Evolutionary conservation across 306 rosid genomes (phyloP), one percentile per base, ranked within the genome.

Genomic region (Gleditsia sinensis): DNA sequence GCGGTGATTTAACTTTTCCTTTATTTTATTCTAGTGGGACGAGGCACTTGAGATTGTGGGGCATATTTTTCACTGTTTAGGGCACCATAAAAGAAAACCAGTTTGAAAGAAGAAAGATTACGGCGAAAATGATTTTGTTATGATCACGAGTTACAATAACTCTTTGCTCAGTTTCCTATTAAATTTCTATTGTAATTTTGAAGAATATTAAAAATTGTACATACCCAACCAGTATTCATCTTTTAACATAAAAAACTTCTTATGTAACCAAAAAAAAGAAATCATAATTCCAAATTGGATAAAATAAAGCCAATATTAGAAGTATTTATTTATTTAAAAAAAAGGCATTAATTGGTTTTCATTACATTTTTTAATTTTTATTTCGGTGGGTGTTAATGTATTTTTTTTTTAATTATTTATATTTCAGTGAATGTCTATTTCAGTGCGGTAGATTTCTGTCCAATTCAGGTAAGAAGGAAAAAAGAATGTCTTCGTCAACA

Each of bases 101-200:
- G 10, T 53, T 75, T 33, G n/a, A n/a, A 0, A 24, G 42, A 25
- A 51, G 42, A 65, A 40, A 65, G 40, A 10, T 51, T 39, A 7
- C 20, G 28, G 58, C 28, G 45, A 53, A 34, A 66, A 75, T 75
- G 49, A 75, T 75, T 53, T 75, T 65, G 49, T 42, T 30, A 75
- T 75, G 59, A 66, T 53, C 36, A 14, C 14, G 67, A 24, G 51
- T 10, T 9, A 1, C 4, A 12, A 40, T 6, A 4, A 40, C 46
- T 10, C 10, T 10, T 40, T 40, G 16, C 10, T 1, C 0, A 7
- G 2, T 9, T 1, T 7, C 11, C 7, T 1, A 37, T 37, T 7
- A 37, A 37, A n/a, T n/a, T 7, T 9, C 13, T 39, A 39, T 39
- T 39, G 2, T 40, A 40, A 40, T 40, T 10, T 40, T 1, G 16